These are phyloP conservation scores for Aphanomyces euteiches DNA, from an alignment of 352 stramenopile species.

Conservation along the genomic window DNA sequence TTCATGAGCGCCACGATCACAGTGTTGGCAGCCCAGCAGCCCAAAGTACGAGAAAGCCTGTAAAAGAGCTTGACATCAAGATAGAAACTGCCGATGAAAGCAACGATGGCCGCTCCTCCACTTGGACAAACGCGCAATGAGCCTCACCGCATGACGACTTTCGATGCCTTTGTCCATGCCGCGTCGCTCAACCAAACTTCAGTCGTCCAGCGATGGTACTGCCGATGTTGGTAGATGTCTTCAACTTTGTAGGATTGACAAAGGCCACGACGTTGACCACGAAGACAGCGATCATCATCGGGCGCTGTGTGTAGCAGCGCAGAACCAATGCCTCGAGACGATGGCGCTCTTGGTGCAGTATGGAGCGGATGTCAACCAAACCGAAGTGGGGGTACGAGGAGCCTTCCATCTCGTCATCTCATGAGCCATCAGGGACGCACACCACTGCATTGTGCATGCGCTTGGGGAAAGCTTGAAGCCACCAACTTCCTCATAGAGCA, in stretches of 20 bases:
- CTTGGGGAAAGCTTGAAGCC: constrained; percentile 48
- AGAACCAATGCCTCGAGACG: constrained; percentile 59
- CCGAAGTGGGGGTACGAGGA: constrained; percentile 30
- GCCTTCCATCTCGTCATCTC: background rate
- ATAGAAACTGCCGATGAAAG: background rate
- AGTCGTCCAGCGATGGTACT: constrained; percentile 51
- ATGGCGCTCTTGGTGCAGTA: constrained; percentile 47
- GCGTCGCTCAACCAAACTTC: constrained; percentile 62
- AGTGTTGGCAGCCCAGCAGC: background rate
- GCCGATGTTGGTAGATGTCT: background rate
- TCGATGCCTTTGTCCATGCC: constrained; percentile 61
- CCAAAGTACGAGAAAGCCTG: background rate
- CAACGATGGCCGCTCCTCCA: background rate
- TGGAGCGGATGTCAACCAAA: constrained; percentile 42
- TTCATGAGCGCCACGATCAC: constrained; percentile 22
- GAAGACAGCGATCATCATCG: constrained; percentile 48
- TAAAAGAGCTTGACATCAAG: background rate
- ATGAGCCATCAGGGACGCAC: constrained; percentile 41
- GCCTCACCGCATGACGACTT: constrained; percentile 8
- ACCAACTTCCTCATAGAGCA: constrained; percentile 42
- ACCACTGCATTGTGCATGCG: constrained; percentile 50
- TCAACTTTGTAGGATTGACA: constrained; percentile 43
- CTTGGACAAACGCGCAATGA: background rate
- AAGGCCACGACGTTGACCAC: constrained; percentile 45
- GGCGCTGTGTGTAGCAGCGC: constrained; percentile 49